Evolutionary conservation across 2,329 filamentous ascomycete species (phyloP), one percentile per base, ranked within the genome.

Genomic region (Ciborinia camelliae): DNA sequence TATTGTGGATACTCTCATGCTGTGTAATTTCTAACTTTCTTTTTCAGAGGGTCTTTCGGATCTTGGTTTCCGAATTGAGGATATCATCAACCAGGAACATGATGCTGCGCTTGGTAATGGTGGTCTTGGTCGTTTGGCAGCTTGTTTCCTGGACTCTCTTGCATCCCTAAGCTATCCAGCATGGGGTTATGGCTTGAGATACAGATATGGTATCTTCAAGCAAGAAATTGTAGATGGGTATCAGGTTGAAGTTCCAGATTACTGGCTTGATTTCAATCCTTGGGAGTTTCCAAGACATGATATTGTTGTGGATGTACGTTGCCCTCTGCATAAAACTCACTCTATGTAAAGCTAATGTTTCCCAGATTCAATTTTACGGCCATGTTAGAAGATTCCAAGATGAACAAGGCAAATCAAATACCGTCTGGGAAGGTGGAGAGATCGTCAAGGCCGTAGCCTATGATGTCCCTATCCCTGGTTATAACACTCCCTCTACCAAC

Each of bases 241-340:
- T 77, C 95, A 99, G 78, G 92, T 99, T 69, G 95, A 99, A 76
- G 90, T 98, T 66, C 95, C 95, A 26, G 95, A 99, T 77, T 98
- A 99, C 80, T 99, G 95, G 95, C 86, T 99, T 62, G 95, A 98
- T 76, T 97, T 98, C 79, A 99, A 99, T 78, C 95, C 95, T 0
- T 99, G 95, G 95, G 95, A 99, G 76, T 99, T 98, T 74, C 92
- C 93, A 50, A 86, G 95, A 70, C 92, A 97, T 77, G 95, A 99
- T 75, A 90, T 99, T 67, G 93, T 90, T 2, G 93, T 99, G 30
- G 91, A 98, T 78, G 85, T 87, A 74, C 79, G 84, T 75, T 10
- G 30, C 14, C 50, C 35, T 35, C 39, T 64, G 23, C 57, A 84
- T 81, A 15, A 14, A 23, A 28, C 51, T n/a, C 43, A 32, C 1